phyloP scores from a whole-genome alignment of 148 eudicot genomes.

The Beta vulgaris region DNA sequence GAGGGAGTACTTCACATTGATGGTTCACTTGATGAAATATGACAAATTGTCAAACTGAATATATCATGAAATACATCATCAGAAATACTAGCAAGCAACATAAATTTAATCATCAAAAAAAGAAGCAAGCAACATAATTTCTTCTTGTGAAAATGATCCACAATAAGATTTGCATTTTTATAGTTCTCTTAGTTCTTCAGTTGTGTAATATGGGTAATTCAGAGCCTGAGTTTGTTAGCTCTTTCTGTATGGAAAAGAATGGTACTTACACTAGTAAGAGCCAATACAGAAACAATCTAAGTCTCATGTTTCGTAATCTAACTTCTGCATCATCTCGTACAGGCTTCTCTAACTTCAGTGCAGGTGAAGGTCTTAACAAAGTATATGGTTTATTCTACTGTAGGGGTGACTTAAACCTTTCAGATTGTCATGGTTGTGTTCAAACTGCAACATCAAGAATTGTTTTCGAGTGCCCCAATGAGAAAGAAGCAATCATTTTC shows the following conservation, averaged over 20 bases:
- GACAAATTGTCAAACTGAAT: too few species aligned
- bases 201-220: not conserved
- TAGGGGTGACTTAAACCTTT: constrained; percentile 7
- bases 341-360: not conserved
- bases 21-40: too few species aligned
- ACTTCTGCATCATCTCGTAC: not conserved
- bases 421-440: constrained; percentile 3
- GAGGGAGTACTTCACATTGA: too few species aligned
- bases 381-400: constrained; percentile 24
- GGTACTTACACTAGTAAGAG: constrained; percentile 1
- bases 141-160: not conserved
- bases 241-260: constrained; percentile 1
- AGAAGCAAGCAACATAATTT: not conserved
- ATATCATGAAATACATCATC: not conserved
- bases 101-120: too few species aligned
- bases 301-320: constrained; percentile 4
- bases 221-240: not conserved
- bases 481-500: constrained; percentile 12
- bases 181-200: not conserved
- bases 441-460: not conserved
- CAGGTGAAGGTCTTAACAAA: constrained; percentile 2
- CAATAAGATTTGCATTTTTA: too few species aligned
- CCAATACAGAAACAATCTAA: constrained; percentile 2
- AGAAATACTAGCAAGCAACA: too few species aligned
- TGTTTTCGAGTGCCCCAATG: not conserved